A percentile compares a stretch with the other conserved stretches of the same genome.
phyloP scores from a whole-genome alignment of 2,329 filamentous ascomycete species.

The Didymella exigua region DNA sequence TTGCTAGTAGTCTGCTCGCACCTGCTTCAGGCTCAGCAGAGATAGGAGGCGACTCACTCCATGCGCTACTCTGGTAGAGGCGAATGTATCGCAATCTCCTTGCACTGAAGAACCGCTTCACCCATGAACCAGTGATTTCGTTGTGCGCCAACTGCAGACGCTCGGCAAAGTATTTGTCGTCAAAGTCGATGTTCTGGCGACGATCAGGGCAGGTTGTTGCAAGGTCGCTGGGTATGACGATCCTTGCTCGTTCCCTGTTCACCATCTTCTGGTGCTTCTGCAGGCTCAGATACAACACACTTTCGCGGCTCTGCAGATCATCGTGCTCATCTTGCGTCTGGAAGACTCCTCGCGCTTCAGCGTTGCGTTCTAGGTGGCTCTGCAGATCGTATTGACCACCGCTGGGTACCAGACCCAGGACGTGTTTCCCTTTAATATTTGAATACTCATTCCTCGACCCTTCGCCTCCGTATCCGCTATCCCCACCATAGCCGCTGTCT shows the following conservation, averaged over 20 bases:
- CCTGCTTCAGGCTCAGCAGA: neutral
- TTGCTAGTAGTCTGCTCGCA: slow-evolving; percentile 19
- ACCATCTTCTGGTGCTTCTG: neutral
- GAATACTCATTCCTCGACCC: slow-evolving; percentile 15
- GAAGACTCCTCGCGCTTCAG: slow-evolving; percentile 27
- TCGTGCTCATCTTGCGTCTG: neutral
- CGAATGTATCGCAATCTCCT: slow-evolving; percentile 27
- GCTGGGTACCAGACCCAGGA: slow-evolving; percentile 26
- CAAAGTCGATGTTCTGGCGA: slow-evolving; percentile 28
- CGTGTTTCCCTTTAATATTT: slow-evolving; percentile 29
- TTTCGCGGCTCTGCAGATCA: slow-evolving; percentile 12
- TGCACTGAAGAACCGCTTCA: slow-evolving; percentile 28
- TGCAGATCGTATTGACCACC: slow-evolving; percentile 22
- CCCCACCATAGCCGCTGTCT: slow-evolving; percentile 8
- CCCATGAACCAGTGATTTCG: slow-evolving; percentile 30
- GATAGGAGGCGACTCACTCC: slow-evolving; percentile 22
- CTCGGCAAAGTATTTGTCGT: slow-evolving; percentile 35
- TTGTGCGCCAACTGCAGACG: slow-evolving; percentile 23
- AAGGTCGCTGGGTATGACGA: slow-evolving; percentile 18
- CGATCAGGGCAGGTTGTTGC: slow-evolving; percentile 22
- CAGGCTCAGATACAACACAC: slow-evolving; percentile 27
- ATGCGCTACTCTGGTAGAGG: slow-evolving; percentile 21
- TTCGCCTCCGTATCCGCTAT: slow-evolving; percentile 10
- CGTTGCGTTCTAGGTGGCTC: slow-evolving; percentile 28
- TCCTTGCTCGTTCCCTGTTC: neutral